Evolutionary conservation across 2,329 filamentous ascomycete genomes (phyloP).

Genomic region (Colletotrichum tofieldiae): DNA sequence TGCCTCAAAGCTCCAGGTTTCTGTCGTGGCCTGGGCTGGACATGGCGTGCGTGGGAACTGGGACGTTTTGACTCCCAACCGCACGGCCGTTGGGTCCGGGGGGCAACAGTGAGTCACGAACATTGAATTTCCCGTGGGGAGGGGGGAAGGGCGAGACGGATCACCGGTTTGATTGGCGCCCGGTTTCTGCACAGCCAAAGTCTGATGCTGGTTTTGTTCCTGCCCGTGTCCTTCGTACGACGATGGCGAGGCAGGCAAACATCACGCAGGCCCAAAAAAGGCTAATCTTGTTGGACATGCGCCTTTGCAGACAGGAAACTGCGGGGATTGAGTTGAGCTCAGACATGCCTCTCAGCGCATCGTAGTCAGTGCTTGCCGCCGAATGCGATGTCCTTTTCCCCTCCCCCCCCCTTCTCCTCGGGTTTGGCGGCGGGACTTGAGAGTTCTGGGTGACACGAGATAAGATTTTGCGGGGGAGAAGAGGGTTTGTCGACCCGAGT

Average conservation of each 20-base stretch:
- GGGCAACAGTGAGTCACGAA: not conserved
- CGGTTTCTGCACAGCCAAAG: constrained; percentile 14
- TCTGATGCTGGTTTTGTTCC: not conserved
- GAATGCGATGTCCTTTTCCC: not conserved
- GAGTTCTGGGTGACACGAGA: not conserved
- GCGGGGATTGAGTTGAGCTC: constrained; percentile 16
- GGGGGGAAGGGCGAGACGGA: not conserved
- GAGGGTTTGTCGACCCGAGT: not conserved
- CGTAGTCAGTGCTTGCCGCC: not conserved
- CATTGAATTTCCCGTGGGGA: not conserved
- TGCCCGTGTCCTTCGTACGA: not conserved
- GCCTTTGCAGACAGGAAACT: not conserved
- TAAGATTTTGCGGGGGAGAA: constrained; percentile 19
- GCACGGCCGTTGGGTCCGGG: not conserved
- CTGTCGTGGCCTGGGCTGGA: not conserved
- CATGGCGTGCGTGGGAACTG: too few relatives aligned
- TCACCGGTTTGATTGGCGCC: not conserved
- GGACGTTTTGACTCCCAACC: not conserved
- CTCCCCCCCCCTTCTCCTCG: not conserved
- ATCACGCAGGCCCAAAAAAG: not conserved
- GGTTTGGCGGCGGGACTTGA: not conserved
- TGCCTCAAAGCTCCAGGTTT: not conserved
- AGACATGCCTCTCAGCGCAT: not conserved
- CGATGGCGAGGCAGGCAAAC: not conserved
- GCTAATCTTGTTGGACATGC: not conserved